Evolutionary conservation across 257 asterid genomes (phyloP).

Genomic region (Scutellaria minor): DNA sequence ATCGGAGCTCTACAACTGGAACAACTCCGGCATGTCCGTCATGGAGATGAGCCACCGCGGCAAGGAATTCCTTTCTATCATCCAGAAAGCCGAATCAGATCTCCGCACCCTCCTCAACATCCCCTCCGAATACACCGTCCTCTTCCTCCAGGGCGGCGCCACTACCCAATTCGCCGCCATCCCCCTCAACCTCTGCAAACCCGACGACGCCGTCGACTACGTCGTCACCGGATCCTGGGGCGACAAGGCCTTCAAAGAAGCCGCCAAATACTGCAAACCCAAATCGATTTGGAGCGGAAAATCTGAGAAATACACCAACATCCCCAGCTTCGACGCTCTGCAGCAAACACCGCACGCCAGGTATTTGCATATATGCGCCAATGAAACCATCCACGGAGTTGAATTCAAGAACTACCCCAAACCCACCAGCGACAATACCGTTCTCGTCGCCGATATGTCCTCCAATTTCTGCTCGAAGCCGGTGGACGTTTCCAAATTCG

Average conservation of each 20-base stretch:
- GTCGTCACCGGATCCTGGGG: conserved; percentile 95
- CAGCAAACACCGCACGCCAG: conserved; percentile 65
- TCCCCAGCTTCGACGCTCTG: conserved; percentile 65
- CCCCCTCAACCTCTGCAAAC: conserved; percentile 79
- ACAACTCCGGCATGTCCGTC: conserved; percentile 90
- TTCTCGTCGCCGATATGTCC: conserved; percentile 92
- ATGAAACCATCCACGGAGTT: conserved; percentile 96
- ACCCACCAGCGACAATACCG: conserved; percentile 50
- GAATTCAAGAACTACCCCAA: conserved; percentile 79
- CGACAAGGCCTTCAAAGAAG: conserved; percentile 89
- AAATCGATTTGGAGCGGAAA: conserved; percentile 82
- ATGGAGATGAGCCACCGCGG: conserved; percentile 99
- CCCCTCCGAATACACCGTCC: conserved; percentile 72
- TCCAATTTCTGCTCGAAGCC: conserved; percentile 96
- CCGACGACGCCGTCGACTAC: conserved; percentile 67
- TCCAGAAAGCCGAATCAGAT: conserved; percentile 90
- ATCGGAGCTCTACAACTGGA: conserved; percentile 86
- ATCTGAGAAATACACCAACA: conserved; percentile 79
- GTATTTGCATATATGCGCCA: conserved; percentile 85
- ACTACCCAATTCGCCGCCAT: conserved; percentile 89
- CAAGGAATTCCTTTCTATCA: conserved; percentile 81
- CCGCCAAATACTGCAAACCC: conserved; percentile 68
- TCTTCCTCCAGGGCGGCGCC: conserved; percentile 99
- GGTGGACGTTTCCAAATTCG: conserved; percentile 74
- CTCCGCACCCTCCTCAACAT: conserved; percentile 71